These are phyloP conservation scores for Populus tomentosa DNA, from an alignment of 441 rosid species.

Conservation along the genomic window DNA sequence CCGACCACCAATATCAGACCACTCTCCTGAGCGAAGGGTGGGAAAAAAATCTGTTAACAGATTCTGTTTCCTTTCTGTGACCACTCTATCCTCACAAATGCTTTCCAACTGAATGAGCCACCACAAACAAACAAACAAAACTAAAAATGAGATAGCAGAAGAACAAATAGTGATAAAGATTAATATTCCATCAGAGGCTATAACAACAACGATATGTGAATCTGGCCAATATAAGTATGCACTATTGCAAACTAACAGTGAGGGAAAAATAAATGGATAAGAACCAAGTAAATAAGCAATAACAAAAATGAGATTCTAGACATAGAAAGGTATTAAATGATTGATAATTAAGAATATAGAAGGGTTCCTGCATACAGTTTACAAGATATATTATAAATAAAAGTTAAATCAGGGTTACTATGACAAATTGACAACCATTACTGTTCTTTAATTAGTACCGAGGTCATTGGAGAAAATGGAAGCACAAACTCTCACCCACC, in stretches of 20 bases:
- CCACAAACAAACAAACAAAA: not conserved
- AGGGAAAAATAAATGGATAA: not conserved
- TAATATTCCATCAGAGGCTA: not conserved
- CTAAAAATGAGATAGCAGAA: not conserved
- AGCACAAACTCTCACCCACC: too few species aligned
- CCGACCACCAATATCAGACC: conserved; percentile 59
- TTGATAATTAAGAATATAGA: not conserved
- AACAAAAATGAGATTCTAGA: not conserved
- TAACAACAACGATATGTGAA: not conserved
- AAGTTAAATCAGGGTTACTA: not conserved
- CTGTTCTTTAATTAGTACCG: not conserved
- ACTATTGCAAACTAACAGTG: not conserved
- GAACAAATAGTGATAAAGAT: not conserved
- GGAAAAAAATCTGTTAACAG: conserved; percentile 32
- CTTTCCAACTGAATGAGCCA: conserved; percentile 50
- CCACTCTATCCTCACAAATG: conserved; percentile 47
- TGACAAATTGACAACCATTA: not conserved
- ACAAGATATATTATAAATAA: too few species aligned
- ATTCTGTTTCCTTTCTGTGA: conserved; percentile 29
- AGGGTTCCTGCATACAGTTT: not conserved
- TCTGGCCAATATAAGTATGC: not conserved
- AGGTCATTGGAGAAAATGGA: not conserved
- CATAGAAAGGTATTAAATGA: not conserved
- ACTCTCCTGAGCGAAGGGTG: conserved; percentile 55
- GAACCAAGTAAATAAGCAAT: not conserved